Conservation (phyloP, 2,329 filamentous ascomycete genomes). For the Colletotrichum spinosum region DNA sequence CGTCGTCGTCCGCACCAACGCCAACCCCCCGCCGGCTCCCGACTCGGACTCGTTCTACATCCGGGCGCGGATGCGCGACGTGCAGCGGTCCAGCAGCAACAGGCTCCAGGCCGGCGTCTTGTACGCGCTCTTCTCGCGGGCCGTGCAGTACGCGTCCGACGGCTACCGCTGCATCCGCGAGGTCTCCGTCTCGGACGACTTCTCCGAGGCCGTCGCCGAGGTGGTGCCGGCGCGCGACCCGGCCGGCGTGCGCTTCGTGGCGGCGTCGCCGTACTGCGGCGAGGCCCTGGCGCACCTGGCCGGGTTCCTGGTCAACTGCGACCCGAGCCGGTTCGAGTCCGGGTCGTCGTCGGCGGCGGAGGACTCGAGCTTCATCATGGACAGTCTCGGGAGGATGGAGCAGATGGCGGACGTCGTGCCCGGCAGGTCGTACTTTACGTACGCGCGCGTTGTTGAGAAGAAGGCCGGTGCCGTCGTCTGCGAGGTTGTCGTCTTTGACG, state of each 20-base stretch:
- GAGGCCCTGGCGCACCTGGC: constrained; percentile 10
- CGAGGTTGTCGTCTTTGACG: constrained; percentile 16
- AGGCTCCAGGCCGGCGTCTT: constrained; percentile 16
- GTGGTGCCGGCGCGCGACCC: background rate
- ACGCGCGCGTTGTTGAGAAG: background rate
- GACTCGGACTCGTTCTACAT: constrained; percentile 12
- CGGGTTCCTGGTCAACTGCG: constrained; percentile 9
- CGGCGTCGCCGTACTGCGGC: constrained; percentile 12
- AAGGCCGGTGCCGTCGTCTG: background rate
- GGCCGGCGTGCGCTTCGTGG: background rate
- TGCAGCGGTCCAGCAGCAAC: background rate
- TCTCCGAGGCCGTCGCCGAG: constrained; percentile 14
- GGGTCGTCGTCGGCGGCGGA: background rate
- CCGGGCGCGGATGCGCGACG: constrained; percentile 7
- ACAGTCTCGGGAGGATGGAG: constrained; percentile 3
- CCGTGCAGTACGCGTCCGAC: constrained; percentile 5
- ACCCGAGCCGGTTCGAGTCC: background rate
- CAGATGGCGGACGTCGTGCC: background rate
- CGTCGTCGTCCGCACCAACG: background rate
- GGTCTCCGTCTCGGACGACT: constrained; percentile 14
- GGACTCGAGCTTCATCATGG: constrained; percentile 14
- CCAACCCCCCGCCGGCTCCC: background rate
- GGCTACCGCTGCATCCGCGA: background rate
- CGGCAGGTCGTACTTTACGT: background rate
- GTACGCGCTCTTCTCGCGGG: constrained; percentile 6